phyloP scores from a whole-genome alignment of 495 filamentous ascomycete species.

The Penicillium argentinense region DNA sequence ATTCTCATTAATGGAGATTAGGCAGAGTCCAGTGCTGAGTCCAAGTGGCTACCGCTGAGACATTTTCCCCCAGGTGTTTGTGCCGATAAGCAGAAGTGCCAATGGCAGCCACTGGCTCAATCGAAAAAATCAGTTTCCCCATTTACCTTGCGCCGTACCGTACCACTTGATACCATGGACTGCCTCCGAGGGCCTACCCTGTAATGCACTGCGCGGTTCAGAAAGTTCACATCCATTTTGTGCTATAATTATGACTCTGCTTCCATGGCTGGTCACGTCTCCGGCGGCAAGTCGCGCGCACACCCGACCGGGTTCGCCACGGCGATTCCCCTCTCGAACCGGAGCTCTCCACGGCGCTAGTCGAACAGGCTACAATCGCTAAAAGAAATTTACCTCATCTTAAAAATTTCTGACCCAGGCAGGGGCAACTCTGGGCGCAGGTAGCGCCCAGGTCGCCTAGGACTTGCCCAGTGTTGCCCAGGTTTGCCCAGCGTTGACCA shows the following conservation, averaged over 20 bases:
- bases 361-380: not conserved
- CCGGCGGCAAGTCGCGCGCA: not conserved
- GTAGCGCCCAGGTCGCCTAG: not conserved
- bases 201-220: too few species aligned
- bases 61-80: conserved; percentile 16
- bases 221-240: too few species aligned
- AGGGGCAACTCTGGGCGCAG: too few species aligned
- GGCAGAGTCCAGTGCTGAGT: not conserved
- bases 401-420: too few species aligned
- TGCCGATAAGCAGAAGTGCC: not conserved
- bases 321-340: too few species aligned
- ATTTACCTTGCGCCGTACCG: not conserved
- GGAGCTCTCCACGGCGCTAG: conserved; percentile 1
- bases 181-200: too few species aligned
- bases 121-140: not conserved
- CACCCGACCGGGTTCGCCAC: not conserved
- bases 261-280: not conserved
- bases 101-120: not conserved
- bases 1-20: too few species aligned
- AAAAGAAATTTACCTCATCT: too few species aligned
- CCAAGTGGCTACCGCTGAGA: conserved; percentile 4
- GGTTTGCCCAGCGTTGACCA: not conserved
- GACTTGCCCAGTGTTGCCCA: not conserved
- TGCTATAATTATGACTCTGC: too few species aligned
- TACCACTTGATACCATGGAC: not conserved